Conservation (phyloP, 1,284 basidiomycete genomes). For the Pseudozyma sp. region DNA sequence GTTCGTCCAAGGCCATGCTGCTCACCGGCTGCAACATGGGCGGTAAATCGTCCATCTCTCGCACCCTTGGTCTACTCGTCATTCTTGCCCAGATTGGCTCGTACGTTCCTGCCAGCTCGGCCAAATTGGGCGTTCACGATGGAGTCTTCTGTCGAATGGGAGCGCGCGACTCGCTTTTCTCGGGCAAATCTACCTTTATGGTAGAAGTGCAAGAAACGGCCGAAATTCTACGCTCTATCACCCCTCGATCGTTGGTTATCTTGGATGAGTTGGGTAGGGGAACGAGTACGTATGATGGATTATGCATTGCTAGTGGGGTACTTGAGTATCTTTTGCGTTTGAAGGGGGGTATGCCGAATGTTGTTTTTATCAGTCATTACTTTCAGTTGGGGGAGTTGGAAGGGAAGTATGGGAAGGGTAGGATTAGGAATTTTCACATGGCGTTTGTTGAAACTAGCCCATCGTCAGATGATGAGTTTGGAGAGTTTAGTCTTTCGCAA, state of each 20-base stretch:
- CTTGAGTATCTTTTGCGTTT: conserved; percentile 42
- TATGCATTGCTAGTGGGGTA: conserved; percentile 56
- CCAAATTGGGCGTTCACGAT: conserved; percentile 82
- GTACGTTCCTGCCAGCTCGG: conserved; percentile 77
- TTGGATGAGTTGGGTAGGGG: conserved; percentile 61
- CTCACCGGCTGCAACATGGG: conserved; percentile 69
- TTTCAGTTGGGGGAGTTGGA: conserved; percentile 47
- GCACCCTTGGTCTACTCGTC: conserved; percentile 61
- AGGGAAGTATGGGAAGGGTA: background rate
- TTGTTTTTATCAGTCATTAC: conserved; percentile 66
- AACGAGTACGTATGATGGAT: conserved; percentile 57
- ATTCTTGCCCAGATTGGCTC: conserved; percentile 73
- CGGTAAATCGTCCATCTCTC: conserved; percentile 77
- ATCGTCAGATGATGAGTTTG: background rate
- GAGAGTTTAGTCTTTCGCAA: background rate
- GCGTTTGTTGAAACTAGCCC: conserved; percentile 32
- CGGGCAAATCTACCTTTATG: conserved; percentile 92
- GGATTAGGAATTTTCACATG: conserved; percentile 60
- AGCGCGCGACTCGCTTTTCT: conserved; percentile 85
- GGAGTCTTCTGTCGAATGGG: conserved; percentile 85
- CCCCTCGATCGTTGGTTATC: conserved; percentile 68
- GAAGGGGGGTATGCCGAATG: conserved; percentile 21
- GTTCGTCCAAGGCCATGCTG: conserved; percentile 40
- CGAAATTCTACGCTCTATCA: conserved; percentile 77
- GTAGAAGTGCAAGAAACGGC: conserved; percentile 94